A percentile compares a stretch with the other conserved stretches of the same genome.
These are phyloP conservation scores for Rhodamnia argentea DNA, from an alignment of 345 rosid genomes.

Conservation along the genomic window DNA sequence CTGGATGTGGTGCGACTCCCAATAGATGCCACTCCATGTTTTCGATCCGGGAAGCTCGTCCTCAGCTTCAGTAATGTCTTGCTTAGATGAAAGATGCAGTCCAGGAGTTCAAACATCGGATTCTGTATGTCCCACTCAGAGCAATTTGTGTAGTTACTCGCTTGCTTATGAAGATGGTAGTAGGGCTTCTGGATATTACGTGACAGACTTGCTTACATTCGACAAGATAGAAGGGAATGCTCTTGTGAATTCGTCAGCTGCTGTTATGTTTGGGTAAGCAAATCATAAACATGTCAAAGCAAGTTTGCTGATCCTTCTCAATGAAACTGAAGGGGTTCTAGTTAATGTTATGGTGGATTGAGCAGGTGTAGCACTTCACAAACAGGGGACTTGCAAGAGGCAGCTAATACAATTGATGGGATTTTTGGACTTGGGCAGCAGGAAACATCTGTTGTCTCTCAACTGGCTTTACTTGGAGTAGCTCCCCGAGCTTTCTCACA, in stretches of 20 bases:
- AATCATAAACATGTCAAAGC: conserved; percentile 8
- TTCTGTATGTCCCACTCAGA: conserved; percentile 60
- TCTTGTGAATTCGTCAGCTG: conserved; percentile 56
- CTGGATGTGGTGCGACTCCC: conserved; percentile 4
- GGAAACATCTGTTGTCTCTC: conserved; percentile 75
- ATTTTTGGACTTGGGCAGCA: conserved; percentile 93
- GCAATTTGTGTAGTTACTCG: conserved; percentile 62
- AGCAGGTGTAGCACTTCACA: conserved; percentile 80
- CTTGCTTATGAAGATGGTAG: conserved; percentile 98
- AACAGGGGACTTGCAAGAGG: conserved; percentile 71
- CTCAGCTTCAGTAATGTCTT: conserved; percentile 52
- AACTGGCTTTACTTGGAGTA: conserved; percentile 72
- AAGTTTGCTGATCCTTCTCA: neutral
- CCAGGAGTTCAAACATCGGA: conserved; percentile 61
- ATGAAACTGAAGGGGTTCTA: conserved; percentile 4
- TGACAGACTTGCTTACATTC: conserved; percentile 57
- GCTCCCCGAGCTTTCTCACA: conserved; percentile 91
- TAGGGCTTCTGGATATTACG: conserved; percentile 85
- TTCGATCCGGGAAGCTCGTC: conserved; percentile 82
- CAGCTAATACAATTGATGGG: conserved; percentile 94
- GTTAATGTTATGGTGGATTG: conserved; percentile 8
- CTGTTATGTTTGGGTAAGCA: conserved; percentile 82
- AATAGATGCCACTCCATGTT: conserved; percentile 71
- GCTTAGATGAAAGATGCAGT: conserved; percentile 76
- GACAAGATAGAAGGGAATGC: conserved; percentile 37